phyloP scores from a whole-genome alignment of 1,139 yeast genomes.

The Candida sanyaensis region DNA sequence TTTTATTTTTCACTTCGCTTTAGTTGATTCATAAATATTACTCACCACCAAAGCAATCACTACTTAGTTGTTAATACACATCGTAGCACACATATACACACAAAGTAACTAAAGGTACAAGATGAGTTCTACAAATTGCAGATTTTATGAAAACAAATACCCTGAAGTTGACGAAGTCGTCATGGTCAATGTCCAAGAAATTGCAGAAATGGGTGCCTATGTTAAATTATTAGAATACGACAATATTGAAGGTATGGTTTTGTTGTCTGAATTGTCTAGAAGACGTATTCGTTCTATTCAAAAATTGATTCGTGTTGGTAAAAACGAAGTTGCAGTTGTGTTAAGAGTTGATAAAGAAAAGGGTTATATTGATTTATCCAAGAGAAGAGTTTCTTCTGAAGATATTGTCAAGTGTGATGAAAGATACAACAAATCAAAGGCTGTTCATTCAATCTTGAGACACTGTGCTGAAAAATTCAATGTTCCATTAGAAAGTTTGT shows the following conservation, averaged over 20 bases:
- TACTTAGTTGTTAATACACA: not conserved
- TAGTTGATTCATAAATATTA: not conserved
- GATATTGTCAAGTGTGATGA: conserved; percentile 98
- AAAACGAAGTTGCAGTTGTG: conserved; percentile 98
- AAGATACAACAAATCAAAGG: conserved; percentile 93
- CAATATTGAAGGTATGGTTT: conserved; percentile 98
- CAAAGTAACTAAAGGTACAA: not conserved
- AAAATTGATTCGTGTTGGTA: conserved; percentile 95
- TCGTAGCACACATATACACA: not conserved
- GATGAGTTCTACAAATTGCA: conserved; percentile 89
- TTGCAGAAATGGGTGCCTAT: conserved; percentile 98
- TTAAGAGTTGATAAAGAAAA: conserved; percentile 98
- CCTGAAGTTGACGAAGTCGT: conserved; percentile 99
- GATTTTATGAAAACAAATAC: conserved; percentile 96
- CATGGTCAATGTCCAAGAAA: conserved; percentile 97
- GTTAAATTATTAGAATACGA: conserved; percentile 95
- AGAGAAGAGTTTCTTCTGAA: conserved; percentile 97
- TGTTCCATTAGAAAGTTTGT: conserved; percentile 80
- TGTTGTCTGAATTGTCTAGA: conserved; percentile 93
- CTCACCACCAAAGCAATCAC: not conserved
- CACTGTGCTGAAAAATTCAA: conserved; percentile 98
- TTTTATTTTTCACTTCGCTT: not conserved
- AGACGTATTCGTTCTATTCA: conserved; percentile 98
- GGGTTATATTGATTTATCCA: conserved; percentile 96
- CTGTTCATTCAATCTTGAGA: conserved; percentile 95